These are phyloP conservation scores for Syzygium malaccense DNA, from an alignment of 441 rosid species.

Conservation along the genomic window DNA sequence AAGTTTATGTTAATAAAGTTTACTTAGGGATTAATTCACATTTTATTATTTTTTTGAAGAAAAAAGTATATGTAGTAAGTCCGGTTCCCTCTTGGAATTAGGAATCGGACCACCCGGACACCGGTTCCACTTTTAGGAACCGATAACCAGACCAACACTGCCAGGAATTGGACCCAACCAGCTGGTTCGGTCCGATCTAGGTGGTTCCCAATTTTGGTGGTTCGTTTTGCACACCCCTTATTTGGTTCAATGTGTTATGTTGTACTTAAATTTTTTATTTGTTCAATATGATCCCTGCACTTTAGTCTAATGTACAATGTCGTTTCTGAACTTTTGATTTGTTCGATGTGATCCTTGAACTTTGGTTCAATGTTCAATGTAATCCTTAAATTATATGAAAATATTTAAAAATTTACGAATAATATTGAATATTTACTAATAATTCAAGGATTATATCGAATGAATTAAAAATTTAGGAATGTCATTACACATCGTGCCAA, in stretches of 20 bases:
- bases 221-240: too few species aligned
- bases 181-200: too few species aligned
- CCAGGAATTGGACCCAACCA: too few species aligned
- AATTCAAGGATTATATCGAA: not conserved
- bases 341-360: not conserved
- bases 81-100: too few species aligned
- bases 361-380: not conserved
- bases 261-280: fast-evolving
- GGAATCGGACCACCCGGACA: too few species aligned
- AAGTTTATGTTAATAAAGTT: too few species aligned
- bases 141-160: too few species aligned
- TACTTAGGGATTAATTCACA: too few species aligned
- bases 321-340: not conserved
- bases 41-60: too few species aligned
- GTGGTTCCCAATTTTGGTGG: too few species aligned
- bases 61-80: too few species aligned
- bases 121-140: too few species aligned
- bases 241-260: not conserved
- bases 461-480: not conserved
- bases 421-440: not conserved
- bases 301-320: not conserved
- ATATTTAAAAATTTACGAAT: not conserved
- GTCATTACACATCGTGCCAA: fast-evolving
- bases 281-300: not conserved
- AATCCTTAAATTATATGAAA: not conserved